Conservation (phyloP, 2,329 filamentous ascomycete species). For the Dissoconium aciculare region DNA sequence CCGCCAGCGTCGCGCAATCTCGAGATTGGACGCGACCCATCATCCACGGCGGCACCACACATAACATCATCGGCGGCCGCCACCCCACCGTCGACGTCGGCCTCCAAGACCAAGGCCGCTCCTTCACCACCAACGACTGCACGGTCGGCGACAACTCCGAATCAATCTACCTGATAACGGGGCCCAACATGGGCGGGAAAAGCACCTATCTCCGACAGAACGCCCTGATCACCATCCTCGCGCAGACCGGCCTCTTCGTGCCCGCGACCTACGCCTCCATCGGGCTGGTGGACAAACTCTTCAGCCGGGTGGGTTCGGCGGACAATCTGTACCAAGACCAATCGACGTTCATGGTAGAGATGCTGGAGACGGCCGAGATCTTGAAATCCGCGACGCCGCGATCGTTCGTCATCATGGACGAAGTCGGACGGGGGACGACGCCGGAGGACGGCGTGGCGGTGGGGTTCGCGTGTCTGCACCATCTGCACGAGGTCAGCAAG, state of each 20-base stretch:
- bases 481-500: slow-evolving; percentile 62
- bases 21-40: slow-evolving; percentile 58
- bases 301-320: slow-evolving; percentile 72
- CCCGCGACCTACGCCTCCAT: slow-evolving; percentile 75
- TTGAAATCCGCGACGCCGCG: slow-evolving; percentile 67
- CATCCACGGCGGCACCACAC: slow-evolving; percentile 46
- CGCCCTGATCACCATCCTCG: slow-evolving; percentile 82
- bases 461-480: slow-evolving; percentile 73
- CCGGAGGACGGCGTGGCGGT: slow-evolving; percentile 84
- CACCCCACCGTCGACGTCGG: slow-evolving; percentile 87
- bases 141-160: slow-evolving; percentile 61
- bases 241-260: slow-evolving; percentile 84
- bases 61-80: slow-evolving; percentile 70
- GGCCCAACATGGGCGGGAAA: slow-evolving; percentile 98
- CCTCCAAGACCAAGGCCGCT: slow-evolving; percentile 61
- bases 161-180: slow-evolving; percentile 53
- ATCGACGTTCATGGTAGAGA: slow-evolving; percentile 98
- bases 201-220: slow-evolving; percentile 93
- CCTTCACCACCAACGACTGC: slow-evolving; percentile 77
- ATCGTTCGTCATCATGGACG: slow-evolving; percentile 93
- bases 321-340: slow-evolving; percentile 92
- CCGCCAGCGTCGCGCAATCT: slow-evolving; percentile 63
- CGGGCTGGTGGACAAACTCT: slow-evolving; percentile 89
- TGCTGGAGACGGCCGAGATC: slow-evolving; percentile 90
- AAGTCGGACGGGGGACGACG: slow-evolving; percentile 87